phyloP scores from a whole-genome alignment of 2,329 filamentous ascomycete species.

The Cladosporium austrohemisphaericum region DNA sequence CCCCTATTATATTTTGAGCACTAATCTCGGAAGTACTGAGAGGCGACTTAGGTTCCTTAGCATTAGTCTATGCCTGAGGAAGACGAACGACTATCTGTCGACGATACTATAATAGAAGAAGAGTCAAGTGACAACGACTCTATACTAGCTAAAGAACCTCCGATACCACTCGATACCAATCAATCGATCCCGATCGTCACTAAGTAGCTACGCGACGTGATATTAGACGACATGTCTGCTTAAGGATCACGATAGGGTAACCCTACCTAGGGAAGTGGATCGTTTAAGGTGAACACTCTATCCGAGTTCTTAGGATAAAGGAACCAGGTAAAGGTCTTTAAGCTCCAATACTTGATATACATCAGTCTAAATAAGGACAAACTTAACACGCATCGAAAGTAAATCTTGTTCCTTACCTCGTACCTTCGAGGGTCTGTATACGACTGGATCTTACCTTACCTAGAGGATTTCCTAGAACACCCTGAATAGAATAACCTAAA shows the following conservation, averaged over 20 bases:
- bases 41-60: not conserved
- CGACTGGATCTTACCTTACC: not conserved
- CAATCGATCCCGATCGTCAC: too few species aligned
- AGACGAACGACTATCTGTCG: slow-evolving; percentile 1
- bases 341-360: not conserved
- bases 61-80: not conserved
- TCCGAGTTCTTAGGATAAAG: not conserved
- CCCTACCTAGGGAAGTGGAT: not conserved
- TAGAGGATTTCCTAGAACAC: not conserved
- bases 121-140: too few species aligned
- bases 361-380: not conserved
- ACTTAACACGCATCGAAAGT: not conserved
- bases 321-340: not conserved
- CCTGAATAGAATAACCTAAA: not conserved
- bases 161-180: too few species aligned
- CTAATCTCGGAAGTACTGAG: not conserved
- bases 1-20: too few species aligned
- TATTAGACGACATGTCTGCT: not conserved
- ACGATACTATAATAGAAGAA: not conserved
- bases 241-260: not conserved
- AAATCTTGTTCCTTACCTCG: not conserved
- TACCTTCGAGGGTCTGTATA: not conserved
- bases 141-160: too few species aligned
- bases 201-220: too few species aligned
- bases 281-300: not conserved